Percentiles rank a stretch among this genome's conserved stretches.
Evolutionary conservation across 179 eudicot genomes (phyloP).

Genomic region (Kewa caespitosa): DNA sequence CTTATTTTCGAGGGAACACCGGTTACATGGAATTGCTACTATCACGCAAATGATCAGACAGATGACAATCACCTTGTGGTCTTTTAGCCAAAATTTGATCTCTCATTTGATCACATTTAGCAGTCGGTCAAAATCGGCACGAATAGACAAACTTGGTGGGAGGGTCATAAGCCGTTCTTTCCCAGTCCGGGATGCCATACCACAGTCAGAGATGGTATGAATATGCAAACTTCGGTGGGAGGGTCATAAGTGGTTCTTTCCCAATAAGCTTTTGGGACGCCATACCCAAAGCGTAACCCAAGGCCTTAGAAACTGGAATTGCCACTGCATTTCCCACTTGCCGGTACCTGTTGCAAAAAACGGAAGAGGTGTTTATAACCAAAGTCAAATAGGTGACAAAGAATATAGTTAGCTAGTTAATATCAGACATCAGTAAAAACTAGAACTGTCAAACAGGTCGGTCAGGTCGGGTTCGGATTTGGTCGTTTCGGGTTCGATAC

Average conservation of each 20-base stretch:
- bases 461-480: too few species aligned
- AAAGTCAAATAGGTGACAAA: too few species aligned
- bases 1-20: not conserved
- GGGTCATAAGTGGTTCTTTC: conserved; percentile 55
- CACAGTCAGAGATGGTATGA: conserved; percentile 16
- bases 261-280: conserved; percentile 54
- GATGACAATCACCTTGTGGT: not conserved
- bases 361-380: not conserved
- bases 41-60: not conserved
- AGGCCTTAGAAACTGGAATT: conserved; percentile 71
- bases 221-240: conserved; percentile 72
- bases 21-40: not conserved
- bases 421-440: too few species aligned
- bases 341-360: conserved; percentile 54
- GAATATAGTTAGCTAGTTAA: too few species aligned
- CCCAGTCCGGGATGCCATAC: conserved; percentile 65
- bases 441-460: too few species aligned
- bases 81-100: not conserved
- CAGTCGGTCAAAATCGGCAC: not conserved
- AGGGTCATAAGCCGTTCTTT: conserved; percentile 60
- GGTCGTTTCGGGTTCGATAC: too few species aligned
- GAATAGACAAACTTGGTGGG: conserved; percentile 67
- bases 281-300: conserved; percentile 89
- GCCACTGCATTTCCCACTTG: conserved; percentile 98
- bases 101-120: not conserved